These are phyloP conservation scores for Leishmania braziliensis DNA, from an alignment of 208 protist genomes.

Conservation along the genomic window DNA sequence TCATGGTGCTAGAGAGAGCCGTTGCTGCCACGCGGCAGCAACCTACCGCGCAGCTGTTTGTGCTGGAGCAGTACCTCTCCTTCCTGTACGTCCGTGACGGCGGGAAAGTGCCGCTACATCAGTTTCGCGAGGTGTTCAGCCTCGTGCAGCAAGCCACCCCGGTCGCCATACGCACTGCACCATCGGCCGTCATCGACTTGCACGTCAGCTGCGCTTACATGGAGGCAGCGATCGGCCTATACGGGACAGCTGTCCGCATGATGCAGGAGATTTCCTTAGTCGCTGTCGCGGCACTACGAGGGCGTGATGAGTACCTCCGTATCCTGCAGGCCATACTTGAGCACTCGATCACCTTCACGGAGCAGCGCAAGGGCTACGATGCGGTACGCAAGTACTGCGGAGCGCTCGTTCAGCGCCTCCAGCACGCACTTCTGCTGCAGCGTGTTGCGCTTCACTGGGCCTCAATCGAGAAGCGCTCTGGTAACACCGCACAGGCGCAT, in stretches of 20 bases:
- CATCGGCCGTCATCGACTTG: conserved; percentile 47
- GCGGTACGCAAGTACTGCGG: conserved; percentile 46
- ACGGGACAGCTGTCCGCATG: conserved; percentile 52
- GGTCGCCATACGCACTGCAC: conserved; percentile 29
- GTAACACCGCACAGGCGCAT: conserved; percentile 52
- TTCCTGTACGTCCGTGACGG: conserved; percentile 49
- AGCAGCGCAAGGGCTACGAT: conserved; percentile 47
- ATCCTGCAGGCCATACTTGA: conserved; percentile 60
- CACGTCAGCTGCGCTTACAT: conserved; percentile 62
- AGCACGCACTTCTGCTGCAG: conserved; percentile 49
- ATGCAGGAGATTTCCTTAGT: conserved; percentile 33
- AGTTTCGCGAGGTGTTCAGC: conserved; percentile 67
- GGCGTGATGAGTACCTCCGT: conserved; percentile 18
- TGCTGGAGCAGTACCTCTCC: conserved; percentile 72
- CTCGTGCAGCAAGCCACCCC: conserved; percentile 49
- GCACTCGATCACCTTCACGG: conserved; percentile 48
- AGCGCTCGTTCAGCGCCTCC: conserved; percentile 35
- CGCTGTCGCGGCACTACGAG: conserved; percentile 24
- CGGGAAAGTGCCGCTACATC: conserved; percentile 39
- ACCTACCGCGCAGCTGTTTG: conserved; percentile 44
- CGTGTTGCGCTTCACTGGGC: conserved; percentile 80
- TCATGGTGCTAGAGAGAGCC: conserved; percentile 53
- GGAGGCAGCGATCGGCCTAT: conserved; percentile 60
- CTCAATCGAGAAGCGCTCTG: conserved; percentile 66
- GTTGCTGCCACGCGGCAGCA: conserved; percentile 34